Conservation (phyloP, 352 stramenopile species). For the Phytopythium mirpurense region DNA sequence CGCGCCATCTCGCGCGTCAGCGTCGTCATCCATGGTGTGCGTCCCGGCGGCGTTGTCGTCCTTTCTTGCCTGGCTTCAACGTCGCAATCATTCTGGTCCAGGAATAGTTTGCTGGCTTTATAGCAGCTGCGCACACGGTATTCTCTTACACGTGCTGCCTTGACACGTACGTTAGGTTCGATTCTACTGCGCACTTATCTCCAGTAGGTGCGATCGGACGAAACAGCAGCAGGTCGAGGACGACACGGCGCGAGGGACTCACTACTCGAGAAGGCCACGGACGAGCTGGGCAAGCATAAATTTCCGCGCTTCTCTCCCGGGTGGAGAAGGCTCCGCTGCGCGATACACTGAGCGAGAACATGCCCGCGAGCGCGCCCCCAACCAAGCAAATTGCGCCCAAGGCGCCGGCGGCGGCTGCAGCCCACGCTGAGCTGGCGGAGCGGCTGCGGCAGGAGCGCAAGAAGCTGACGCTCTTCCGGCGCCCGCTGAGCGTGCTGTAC, state of each 20-base stretch:
- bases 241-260: neutral
- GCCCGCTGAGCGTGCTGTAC: slow-evolving; percentile 66
- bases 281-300: neutral
- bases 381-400: neutral
- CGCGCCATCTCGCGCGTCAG: slow-evolving; percentile 3
- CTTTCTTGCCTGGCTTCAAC: slow-evolving; percentile 1
- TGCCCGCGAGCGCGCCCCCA: neutral
- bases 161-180: slow-evolving; percentile 5
- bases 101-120: neutral
- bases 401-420: neutral
- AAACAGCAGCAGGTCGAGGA: neutral
- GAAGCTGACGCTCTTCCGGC: slow-evolving; percentile 79
- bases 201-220: neutral
- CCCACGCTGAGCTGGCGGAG: slow-evolving; percentile 30
- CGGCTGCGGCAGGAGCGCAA: slow-evolving; percentile 70
- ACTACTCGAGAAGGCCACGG: no score
- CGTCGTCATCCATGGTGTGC: slow-evolving; percentile 3
- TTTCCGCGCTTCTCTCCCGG: neutral
- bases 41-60: slow-evolving; percentile 7
- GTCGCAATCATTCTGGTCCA: slow-evolving; percentile 1
- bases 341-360: neutral
- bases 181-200: slow-evolving; percentile 3
- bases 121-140: neutral
- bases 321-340: neutral
- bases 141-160: no score